phyloP scores from a whole-genome alignment of 75 land plant genomes.

The Pinus tabuliformis region DNA sequence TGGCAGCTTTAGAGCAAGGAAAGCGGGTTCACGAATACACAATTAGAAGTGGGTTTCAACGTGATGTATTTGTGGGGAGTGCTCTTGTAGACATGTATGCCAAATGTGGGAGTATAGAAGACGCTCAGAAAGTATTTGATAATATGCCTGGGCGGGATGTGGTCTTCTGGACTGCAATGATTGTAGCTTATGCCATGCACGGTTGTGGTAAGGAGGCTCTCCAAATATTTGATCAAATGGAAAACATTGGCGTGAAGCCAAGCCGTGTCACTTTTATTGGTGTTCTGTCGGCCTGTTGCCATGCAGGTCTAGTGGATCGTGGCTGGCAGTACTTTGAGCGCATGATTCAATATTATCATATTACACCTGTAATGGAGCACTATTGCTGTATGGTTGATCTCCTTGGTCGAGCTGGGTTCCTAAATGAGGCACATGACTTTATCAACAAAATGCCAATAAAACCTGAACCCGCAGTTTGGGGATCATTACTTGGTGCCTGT shows the following conservation, averaged over 20 bases:
- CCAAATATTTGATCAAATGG: constrained; percentile 38
- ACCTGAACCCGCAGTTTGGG: not conserved
- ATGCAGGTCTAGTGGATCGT: constrained; percentile 58
- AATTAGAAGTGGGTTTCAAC: too few relatives aligned
- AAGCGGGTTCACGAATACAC: too few relatives aligned
- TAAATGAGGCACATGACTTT: not conserved
- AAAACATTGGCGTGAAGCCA: constrained; percentile 43
- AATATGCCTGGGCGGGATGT: constrained; percentile 38
- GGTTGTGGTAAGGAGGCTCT: constrained; percentile 55
- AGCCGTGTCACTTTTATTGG: constrained; percentile 68
- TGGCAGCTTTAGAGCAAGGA: too few relatives aligned
- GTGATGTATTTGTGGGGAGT: constrained; percentile 45
- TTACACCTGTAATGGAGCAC: not conserved
- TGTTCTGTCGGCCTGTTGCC: constrained; percentile 66
- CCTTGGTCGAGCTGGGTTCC: not conserved
- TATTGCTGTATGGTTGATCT: not conserved
- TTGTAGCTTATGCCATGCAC: constrained; percentile 51
- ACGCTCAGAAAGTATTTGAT: constrained; percentile 37
- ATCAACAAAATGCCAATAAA: not conserved
- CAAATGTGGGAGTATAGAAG: constrained; percentile 61
- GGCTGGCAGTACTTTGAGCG: constrained; percentile 17
- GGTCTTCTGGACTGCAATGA: constrained; percentile 69
- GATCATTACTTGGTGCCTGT: not conserved
- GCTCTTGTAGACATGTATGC: constrained; percentile 64
- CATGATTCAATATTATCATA: not conserved